Evolutionary conservation across 306 rosid species (phyloP).

Genomic region (Lathyrus tuberosus): DNA sequence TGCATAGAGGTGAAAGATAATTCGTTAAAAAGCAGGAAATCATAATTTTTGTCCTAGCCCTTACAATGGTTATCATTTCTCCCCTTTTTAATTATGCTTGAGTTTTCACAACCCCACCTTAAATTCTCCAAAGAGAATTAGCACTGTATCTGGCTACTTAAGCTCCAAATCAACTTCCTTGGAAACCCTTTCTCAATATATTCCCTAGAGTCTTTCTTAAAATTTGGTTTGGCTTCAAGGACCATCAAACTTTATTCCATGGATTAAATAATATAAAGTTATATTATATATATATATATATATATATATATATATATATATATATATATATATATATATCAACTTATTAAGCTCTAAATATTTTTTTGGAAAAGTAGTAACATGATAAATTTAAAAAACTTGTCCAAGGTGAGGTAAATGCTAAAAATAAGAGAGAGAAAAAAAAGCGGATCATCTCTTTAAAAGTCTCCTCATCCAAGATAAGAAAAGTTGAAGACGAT

Average conservation of each 20-base stretch:
- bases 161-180: neutral
- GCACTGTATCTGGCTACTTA: neutral
- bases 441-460: too few species aligned
- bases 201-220: neutral
- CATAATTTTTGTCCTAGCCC: neutral
- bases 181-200: neutral
- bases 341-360: too few species aligned
- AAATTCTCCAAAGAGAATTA: slow-evolving; percentile 9
- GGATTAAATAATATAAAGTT: too few species aligned
- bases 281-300: too few species aligned
- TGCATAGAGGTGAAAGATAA: neutral
- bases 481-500: too few species aligned
- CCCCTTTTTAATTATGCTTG: neutral
- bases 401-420: too few species aligned
- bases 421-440: too few species aligned
- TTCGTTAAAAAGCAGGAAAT: slow-evolving; percentile 20
- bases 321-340: too few species aligned
- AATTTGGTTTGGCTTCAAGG: neutral
- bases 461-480: too few species aligned
- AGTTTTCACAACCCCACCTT: slow-evolving; percentile 17
- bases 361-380: too few species aligned
- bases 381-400: too few species aligned
- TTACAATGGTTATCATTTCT: neutral
- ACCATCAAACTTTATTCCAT: neutral
- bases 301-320: too few species aligned